Evolutionary conservation across 352 stramenopile genomes (phyloP), one percentile per base, ranked within the genome.

Genomic region (Phytophthora tubulina): DNA sequence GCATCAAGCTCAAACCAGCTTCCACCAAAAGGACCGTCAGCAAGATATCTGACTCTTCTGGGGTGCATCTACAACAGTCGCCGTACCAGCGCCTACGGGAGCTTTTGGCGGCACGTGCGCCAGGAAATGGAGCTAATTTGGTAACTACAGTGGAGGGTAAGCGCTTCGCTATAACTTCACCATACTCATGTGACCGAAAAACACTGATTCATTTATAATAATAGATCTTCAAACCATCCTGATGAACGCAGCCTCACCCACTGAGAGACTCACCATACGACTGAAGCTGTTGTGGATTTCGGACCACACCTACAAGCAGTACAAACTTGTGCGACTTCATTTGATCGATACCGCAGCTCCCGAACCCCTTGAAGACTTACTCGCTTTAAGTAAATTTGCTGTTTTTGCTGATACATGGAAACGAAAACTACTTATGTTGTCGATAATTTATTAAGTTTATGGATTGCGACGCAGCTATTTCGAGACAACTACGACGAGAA

Each of bases 261-360:
- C 39, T 14, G 6, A 46, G 39, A 46, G 2, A 3, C 9, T 27
- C 39, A 27, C 39, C 14, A 51, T 51, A 9, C 44, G 44, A 4
- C 30, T 35, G 44, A 51, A 51, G 10, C 44, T 51, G n/a, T 32
- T 51, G 44, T 51, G 44, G 44, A n/a, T n/a, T 6, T 51, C 44
- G n/a, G 6, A 32, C 4, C 44, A 51, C 17, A 3, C 21, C 7
- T 6, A 51, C 44, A 51, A 51, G 6, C n/a, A 51, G 7, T 51
- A 32, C 44, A 51, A 32, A n/a, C 44, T 51, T 6, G 44, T 51
- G n/a, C 13, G 44, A 9, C 6, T 51, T 6, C 44, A 51, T 15
- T 32, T 51, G 15, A 32, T 51, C 2, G 44, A 51, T 51, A n/a
- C 17, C 14, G n/a, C 3, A 32, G 30, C 6, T 7, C 44, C 39